A percentile compares a stretch with the other conserved stretches of the same genome.
Evolutionary conservation across 306 rosid genomes (phyloP).

Genomic region (Fagus crenata): DNA sequence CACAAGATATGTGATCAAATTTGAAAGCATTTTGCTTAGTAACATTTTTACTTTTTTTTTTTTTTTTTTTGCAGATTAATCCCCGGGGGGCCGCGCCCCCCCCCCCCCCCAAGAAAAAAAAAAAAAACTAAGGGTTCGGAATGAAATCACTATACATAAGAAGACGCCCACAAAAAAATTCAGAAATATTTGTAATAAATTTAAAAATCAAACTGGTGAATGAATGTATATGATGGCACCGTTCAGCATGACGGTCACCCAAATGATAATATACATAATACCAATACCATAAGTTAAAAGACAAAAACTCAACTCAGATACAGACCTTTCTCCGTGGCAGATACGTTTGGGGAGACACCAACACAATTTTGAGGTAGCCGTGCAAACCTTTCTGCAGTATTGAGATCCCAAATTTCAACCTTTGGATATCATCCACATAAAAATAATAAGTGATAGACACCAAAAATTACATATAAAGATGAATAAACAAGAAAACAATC

Average conservation of each 20-base stretch:
- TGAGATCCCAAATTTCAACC: conserved; percentile 98
- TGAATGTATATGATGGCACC: conserved; percentile 3
- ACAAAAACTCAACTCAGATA: conserved; percentile 17
- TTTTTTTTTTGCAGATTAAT: too few species aligned
- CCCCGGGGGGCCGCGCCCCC: too few species aligned
- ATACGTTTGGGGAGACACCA: conserved; percentile 37
- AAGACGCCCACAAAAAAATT: conserved; percentile 1
- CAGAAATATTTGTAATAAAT: background rate
- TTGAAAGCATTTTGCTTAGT: background rate
- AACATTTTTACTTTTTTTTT: too few species aligned
- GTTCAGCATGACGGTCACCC: background rate
- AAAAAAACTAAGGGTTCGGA: background rate
- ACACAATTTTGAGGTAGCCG: conserved; percentile 50
- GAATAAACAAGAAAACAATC: conserved; percentile 24
- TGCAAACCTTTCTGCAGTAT: conserved; percentile 58
- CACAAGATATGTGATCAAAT: too few species aligned
- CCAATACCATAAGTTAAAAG: conserved; percentile 17
- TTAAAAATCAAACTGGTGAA: background rate
- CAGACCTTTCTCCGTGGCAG: conserved; percentile 59
- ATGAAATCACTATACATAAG: background rate
- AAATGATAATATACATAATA: conserved; percentile 3
- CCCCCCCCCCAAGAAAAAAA: too few species aligned
- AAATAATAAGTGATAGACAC: conserved; percentile 21
- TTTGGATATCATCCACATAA: conserved; percentile 37
- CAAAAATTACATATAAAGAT: background rate